A percentile compares a stretch with the other conserved stretches of the same genome.
Conservation (phyloP, 2,329 filamentous ascomycete genomes). For the Chaetomium globosum region DNA sequence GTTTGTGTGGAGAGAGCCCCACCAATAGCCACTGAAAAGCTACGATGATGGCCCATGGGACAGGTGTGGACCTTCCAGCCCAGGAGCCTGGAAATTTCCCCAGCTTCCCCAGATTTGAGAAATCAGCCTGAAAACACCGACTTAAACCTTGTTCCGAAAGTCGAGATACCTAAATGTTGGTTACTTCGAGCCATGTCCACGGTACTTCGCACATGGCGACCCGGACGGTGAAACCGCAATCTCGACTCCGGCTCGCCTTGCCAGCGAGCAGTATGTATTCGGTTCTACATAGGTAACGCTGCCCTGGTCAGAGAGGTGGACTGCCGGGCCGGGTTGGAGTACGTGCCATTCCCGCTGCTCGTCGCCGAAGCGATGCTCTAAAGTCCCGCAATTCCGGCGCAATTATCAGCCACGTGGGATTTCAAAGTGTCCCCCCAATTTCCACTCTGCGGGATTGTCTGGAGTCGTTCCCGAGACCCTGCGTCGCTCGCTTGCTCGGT, state of each 20-base stretch:
- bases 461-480: slow-evolving; percentile 3
- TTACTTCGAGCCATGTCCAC: slow-evolving; percentile 14
- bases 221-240: slow-evolving; percentile 1
- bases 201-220: slow-evolving; percentile 16
- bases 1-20: not conserved
- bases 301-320: not conserved
- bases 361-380: not conserved
- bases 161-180: slow-evolving; percentile 1
- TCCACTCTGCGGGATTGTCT: slow-evolving; percentile 5
- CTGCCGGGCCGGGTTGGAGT: slow-evolving; percentile 1
- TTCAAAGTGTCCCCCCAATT: slow-evolving; percentile 9
- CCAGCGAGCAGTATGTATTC: not conserved
- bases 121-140: not conserved
- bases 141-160: not conserved
- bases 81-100: slow-evolving; percentile 16
- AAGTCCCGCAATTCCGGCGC: slow-evolving; percentile 27
- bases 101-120: slow-evolving; percentile 18
- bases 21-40: not conserved
- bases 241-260: slow-evolving; percentile 7
- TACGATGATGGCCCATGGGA: not conserved
- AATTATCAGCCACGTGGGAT: slow-evolving; percentile 28
- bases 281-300: no score
- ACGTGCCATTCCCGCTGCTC: not conserved
- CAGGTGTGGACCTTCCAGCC: not conserved
- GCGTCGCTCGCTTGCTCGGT: slow-evolving; percentile 9